Evolutionary conservation across 192 early-diverging fungal genomes (phyloP), one percentile per base, ranked within the genome.

Genomic region (Rhizophagus clarus): DNA sequence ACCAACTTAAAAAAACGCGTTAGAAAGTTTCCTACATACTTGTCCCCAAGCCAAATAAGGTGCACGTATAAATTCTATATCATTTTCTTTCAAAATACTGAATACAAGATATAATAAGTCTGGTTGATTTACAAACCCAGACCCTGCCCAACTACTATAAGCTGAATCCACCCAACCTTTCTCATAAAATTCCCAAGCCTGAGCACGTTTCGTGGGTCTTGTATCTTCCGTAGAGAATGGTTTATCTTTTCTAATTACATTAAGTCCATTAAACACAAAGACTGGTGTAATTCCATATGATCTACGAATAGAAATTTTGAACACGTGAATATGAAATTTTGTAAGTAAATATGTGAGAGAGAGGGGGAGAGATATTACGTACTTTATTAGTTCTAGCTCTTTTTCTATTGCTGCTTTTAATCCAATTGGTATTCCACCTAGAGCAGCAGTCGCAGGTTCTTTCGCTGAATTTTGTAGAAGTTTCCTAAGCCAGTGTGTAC

Each of bases 31-130:
- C 20, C 51, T 56, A 56, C 51, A 56, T 84, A 88, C 89, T 84
- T 95, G 94, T 67, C 88, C 93, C 88, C 92, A 94, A 29, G 92
- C 85, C 45, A 90, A 91, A 80, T 95, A 95, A 49, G 94, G 94
- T 26, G 94, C 94, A 32, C 93, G 90, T 77, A 95, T 90, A 76
- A 87, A 92, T 79, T 96, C 93, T 40, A 91, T 85, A 9, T 88
- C 87, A 67, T 92, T 83, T 63, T 88, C 87, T 51, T 88, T 86
- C 63, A 96, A 88, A 20, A 95, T 91, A 62, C 88, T 86, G 84
- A 95, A 88, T 24, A 94, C 91, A 60, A 87, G 87, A 76, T 89
- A 88, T 32, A 93, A 68, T 75, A 93, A 72, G 70, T 95, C 93
- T 24, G 88, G 84, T 60, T 89, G 90, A 63, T 89, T 87, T 32